These are phyloP conservation scores for Termitomyces sp. DNA, from an alignment of 768 basidiomycete species.

Conservation along the genomic window DNA sequence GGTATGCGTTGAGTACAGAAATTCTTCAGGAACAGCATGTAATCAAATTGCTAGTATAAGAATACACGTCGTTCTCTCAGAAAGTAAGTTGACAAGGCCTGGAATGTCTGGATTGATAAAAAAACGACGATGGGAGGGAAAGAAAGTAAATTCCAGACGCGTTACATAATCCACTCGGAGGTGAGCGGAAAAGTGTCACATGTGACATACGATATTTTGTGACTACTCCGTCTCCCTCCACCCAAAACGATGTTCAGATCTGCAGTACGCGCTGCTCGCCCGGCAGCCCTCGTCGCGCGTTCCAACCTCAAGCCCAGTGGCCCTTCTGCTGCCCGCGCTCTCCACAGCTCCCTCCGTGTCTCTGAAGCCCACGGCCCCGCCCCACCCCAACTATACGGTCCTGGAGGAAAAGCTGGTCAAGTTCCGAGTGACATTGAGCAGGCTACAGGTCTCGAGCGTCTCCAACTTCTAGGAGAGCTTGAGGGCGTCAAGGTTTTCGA, in stretches of 20 bases:
- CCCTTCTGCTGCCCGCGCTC: slow-evolving; percentile 40
- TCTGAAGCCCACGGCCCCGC: slow-evolving; percentile 52
- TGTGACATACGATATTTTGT: slow-evolving; percentile 18
- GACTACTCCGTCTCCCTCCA: slow-evolving; percentile 20
- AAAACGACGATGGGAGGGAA: background rate
- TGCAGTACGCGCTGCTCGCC: slow-evolving; percentile 44
- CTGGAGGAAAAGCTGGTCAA: slow-evolving; percentile 68
- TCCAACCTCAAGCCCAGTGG: slow-evolving; percentile 29
- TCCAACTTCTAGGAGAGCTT: slow-evolving; percentile 86
- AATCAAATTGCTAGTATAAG: background rate
- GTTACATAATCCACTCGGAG: slow-evolving; percentile 23
- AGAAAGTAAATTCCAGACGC: background rate
- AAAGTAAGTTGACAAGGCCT: background rate
- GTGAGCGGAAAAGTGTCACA: slow-evolving; percentile 25
- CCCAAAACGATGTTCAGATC: slow-evolving; percentile 38
- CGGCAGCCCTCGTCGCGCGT: slow-evolving; percentile 37
- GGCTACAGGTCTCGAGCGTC: slow-evolving; percentile 94
- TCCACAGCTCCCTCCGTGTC: slow-evolving; percentile 55
- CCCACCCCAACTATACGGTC: slow-evolving; percentile 65
- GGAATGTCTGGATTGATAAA: background rate
- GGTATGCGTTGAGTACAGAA: too few relatives aligned
- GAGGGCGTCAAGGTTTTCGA: slow-evolving; percentile 92
- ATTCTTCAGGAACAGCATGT: background rate
- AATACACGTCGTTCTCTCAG: slow-evolving; percentile 3
- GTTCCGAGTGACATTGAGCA: slow-evolving; percentile 86